Base-by-base conservation (phyloP, 495 filamentous ascomycete species). In the Xylaria scruposa region DNA sequence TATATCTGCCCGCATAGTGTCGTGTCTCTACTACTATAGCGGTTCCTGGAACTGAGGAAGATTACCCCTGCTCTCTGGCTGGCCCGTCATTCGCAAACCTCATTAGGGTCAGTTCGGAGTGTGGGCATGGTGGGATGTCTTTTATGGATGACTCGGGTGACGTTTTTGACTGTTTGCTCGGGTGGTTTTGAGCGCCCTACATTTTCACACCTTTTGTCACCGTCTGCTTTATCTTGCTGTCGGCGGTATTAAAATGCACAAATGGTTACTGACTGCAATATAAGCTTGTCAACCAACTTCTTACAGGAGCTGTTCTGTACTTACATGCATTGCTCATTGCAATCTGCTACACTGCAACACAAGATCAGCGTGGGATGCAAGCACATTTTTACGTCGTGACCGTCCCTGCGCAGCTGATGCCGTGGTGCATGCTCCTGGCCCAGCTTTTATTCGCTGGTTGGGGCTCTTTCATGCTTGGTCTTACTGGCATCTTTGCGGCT, bases 31-130 rank as follows among this genome's bases (percentile, higher is more conserved):
- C 82, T 83, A 79, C 93, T 95, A 93, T 90, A 88, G 90, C 94
- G 94, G 93, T 97, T 97, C 94, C 94, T 97, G 92, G 88, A 94
- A 91, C 84, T 86, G 94, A 97, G 95, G 95, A 87, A 98, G 93
- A 98, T 91, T 87, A 91, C 92, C 94, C 92, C 90, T 91, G 88
- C 89, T 89, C 87, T 87, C 83, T 87, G 85, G 80, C 87, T 87
- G 87, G 81, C 85, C 89, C 86, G 82, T 90, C 90, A 92, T 94
- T 93, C 91, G 91, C 92, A 93, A 87, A 87, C 86, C 89, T 88
- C 89, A 84, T 81, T 82, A 63, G 89, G 91, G 87, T 79, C 85
- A 90, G 86, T 85, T 84, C 85, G 89, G 86, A 89, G 89, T 93
- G 91, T 87, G 86, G 90, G 91, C 85, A 92, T 92, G 94, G 93